phyloP scores from a whole-genome alignment of 2,329 filamentous ascomycete species.

The Pyricularia sp. region DNA sequence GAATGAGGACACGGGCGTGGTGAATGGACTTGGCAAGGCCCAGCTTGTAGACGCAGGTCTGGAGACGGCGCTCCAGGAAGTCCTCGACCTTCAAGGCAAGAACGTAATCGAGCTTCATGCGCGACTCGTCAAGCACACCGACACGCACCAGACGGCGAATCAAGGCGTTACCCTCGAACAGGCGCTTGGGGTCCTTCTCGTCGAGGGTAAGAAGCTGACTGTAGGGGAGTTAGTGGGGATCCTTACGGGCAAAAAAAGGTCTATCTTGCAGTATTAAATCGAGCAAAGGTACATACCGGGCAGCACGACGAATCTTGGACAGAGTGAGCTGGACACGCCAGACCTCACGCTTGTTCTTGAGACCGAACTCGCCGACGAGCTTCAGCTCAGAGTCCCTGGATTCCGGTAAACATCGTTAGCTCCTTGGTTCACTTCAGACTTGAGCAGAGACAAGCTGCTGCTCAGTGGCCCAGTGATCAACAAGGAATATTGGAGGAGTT shows the following conservation, averaged over 20 bases:
- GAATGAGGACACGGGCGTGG: conserved; percentile 99
- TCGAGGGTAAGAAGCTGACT: conserved; percentile 99
- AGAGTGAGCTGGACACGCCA: conserved; percentile 99
- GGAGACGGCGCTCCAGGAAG: conserved; percentile 99
- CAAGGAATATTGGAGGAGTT: conserved; percentile 10
- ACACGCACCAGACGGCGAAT: conserved; percentile 99
- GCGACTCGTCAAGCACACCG: conserved; percentile 98
- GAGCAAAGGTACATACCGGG: conserved; percentile 60
- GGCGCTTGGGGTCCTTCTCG: conserved; percentile 99
- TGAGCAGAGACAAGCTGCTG: conserved; percentile 95
- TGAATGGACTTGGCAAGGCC: conserved; percentile 99
- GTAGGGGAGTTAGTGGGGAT: conserved; percentile 11
- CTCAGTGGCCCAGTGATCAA: conserved; percentile 62
- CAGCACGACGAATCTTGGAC: conserved; percentile 99
- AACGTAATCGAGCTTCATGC: conserved; percentile 99
- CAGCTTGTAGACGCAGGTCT: conserved; percentile 99
- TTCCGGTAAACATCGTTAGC: conserved; percentile 44
- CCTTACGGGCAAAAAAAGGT: neutral
- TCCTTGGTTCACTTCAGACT: conserved; percentile 68
- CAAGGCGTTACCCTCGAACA: conserved; percentile 99
- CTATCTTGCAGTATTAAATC: neutral
- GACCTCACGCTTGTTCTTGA: conserved; percentile 99
- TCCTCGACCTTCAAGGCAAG: conserved; percentile 98
- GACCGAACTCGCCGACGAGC: conserved; percentile 99
- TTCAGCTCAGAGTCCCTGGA: conserved; percentile 97